Percentiles rank a stretch among this genome's conserved stretches.
Conservation (phyloP, 345 rosid genomes). For the Brassica rapa region DNA sequence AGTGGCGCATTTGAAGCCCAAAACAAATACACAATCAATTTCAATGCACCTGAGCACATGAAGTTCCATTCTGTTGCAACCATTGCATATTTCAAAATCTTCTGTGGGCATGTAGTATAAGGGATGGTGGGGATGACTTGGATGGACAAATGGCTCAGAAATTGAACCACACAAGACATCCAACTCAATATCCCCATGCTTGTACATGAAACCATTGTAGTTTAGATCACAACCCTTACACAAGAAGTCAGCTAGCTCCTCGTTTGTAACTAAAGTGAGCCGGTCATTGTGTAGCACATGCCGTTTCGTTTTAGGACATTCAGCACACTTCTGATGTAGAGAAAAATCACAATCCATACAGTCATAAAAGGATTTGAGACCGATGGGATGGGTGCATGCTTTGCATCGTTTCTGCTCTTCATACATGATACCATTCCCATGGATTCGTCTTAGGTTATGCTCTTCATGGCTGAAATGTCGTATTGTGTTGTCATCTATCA, state of each 20-base stretch:
- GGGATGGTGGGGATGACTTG: not conserved
- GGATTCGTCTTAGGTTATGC: not conserved
- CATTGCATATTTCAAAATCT: not conserved
- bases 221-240: too few relatives aligned
- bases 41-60: not conserved
- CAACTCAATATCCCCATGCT: not conserved
- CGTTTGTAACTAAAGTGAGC: not conserved
- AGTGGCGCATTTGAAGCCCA: not conserved
- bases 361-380: not conserved
- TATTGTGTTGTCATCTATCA: not conserved
- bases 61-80: not conserved
- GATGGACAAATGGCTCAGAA: not conserved
- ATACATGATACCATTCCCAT: not conserved
- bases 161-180: not conserved
- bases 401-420: not conserved
- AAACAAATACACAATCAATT: not conserved
- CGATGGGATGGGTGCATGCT: not conserved
- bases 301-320: not conserved
- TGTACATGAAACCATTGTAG: not conserved
- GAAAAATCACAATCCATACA: not conserved
- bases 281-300: not conserved
- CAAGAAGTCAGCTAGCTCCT: not conserved
- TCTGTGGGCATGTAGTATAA: not conserved
- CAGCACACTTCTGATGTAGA: not conserved
- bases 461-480: not conserved